Percentiles rank a stretch among this genome's conserved stretches.
phyloP scores from a whole-genome alignment of 2,329 filamentous ascomycete species.

The Didymosphaeria variabile region DNA sequence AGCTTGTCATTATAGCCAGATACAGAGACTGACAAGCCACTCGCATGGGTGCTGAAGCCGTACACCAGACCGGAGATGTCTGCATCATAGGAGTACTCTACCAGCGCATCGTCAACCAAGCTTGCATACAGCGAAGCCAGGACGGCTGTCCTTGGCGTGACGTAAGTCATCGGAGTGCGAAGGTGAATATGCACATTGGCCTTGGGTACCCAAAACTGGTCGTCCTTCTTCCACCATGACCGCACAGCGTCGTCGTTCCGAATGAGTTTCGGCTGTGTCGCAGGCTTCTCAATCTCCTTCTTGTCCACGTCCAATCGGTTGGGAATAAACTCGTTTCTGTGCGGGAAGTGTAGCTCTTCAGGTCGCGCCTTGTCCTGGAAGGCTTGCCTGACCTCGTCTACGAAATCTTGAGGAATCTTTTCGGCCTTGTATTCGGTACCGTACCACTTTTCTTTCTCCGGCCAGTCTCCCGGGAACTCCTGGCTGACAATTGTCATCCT shows the following conservation, averaged over 20 bases:
- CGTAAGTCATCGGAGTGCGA: constrained; percentile 79
- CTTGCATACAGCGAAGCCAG: constrained; percentile 84
- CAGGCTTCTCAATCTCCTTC: constrained; percentile 81
- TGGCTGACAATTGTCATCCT: constrained; percentile 84
- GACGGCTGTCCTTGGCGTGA: constrained; percentile 79
- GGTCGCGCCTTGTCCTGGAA: constrained; percentile 69
- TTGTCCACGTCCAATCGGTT: constrained; percentile 93
- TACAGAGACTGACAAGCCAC: constrained; percentile 80
- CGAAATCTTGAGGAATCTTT: constrained; percentile 78
- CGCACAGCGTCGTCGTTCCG: constrained; percentile 82
- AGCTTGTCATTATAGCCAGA: constrained; percentile 98
- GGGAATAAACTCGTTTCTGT: constrained; percentile 95
- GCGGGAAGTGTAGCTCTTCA: constrained; percentile 81
- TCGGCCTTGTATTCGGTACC: constrained; percentile 91
- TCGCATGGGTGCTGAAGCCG: constrained; percentile 74
- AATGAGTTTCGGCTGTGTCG: constrained; percentile 79
- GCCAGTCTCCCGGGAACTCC: constrained; percentile 83
- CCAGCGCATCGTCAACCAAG: constrained; percentile 85
- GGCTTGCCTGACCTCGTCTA: constrained; percentile 74
- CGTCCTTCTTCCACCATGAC: constrained; percentile 98
- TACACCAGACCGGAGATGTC: constrained; percentile 91
- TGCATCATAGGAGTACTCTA: constrained; percentile 95
- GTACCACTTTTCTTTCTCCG: constrained; percentile 95
- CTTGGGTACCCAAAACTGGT: constrained; percentile 97
- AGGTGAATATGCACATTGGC: constrained; percentile 85